phyloP scores from a whole-genome alignment of 805 yeast species.

The Nakazawaea ishiwadae region DNA sequence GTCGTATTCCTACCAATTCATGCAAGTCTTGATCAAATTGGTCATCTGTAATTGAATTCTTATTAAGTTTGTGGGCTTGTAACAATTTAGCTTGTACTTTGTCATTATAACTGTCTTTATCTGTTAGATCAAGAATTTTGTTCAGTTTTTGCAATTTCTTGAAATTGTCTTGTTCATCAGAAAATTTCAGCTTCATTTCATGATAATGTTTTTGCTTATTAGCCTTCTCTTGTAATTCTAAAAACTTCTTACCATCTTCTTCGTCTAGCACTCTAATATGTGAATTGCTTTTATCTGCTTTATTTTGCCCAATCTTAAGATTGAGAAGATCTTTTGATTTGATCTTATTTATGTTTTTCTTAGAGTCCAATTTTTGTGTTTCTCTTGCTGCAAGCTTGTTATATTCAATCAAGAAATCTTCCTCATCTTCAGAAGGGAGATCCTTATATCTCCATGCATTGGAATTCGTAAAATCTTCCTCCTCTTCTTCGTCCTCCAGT shows the following conservation, averaged over 20 bases:
- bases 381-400: conserved; percentile 12
- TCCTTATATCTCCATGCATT: conserved; percentile 27
- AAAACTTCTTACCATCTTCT: conserved; percentile 19
- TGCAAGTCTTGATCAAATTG: conserved; percentile 18
- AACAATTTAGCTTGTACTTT: conserved; percentile 14
- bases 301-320: conserved; percentile 9
- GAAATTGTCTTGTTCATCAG: conserved; percentile 6
- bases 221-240: conserved; percentile 18
- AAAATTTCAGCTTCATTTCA: conserved; percentile 15
- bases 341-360: conserved; percentile 5
- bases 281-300: background rate
- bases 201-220: conserved; percentile 18
- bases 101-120: conserved; percentile 16
- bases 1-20: conserved; percentile 18
- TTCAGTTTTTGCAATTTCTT: conserved; percentile 4
- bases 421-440: conserved; percentile 16
- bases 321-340: conserved; percentile 9
- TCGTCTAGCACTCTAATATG: conserved; percentile 15
- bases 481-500: background rate
- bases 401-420: conserved; percentile 8
- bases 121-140: conserved; percentile 13
- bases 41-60: conserved; percentile 2
- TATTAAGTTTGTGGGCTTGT: conserved; percentile 1
- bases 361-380: conserved; percentile 10
- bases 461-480: conserved; percentile 9